Conservation (phyloP, 1,139 yeast species). For the Nakaseomyces bracarensis region DNA sequence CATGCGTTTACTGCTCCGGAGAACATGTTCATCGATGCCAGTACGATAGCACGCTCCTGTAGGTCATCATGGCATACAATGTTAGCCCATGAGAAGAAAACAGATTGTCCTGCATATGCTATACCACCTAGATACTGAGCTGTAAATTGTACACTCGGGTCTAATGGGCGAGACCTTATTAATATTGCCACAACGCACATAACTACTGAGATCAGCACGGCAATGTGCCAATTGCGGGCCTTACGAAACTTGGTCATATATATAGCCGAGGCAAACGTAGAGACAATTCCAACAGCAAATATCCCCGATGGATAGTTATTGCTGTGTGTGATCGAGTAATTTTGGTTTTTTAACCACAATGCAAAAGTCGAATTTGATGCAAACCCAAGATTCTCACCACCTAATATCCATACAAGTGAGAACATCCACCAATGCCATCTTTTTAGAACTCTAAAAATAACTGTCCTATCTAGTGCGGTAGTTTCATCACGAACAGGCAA, state of each 20-base stretch:
- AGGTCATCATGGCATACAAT: slow-evolving; percentile 45
- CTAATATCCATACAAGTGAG: slow-evolving; percentile 47
- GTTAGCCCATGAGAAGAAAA: slow-evolving; percentile 55
- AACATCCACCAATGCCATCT: slow-evolving; percentile 56
- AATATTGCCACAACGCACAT: slow-evolving; percentile 42
- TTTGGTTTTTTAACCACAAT: slow-evolving; percentile 40
- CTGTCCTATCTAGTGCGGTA: slow-evolving; percentile 38
- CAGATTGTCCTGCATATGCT: slow-evolving; percentile 50
- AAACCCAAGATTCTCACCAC: slow-evolving; percentile 54
- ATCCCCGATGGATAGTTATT: slow-evolving; percentile 54
- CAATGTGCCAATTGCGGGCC: slow-evolving; percentile 48
- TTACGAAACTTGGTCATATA: slow-evolving; percentile 38
- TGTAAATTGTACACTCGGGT: slow-evolving; percentile 37
- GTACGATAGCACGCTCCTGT: slow-evolving; percentile 49
- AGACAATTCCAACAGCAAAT: slow-evolving; percentile 44
- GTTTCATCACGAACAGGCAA: slow-evolving; percentile 35
- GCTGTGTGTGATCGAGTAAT: slow-evolving; percentile 40
- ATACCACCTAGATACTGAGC: slow-evolving; percentile 50
- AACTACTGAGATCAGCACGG: slow-evolving; percentile 36
- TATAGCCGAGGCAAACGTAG: slow-evolving; percentile 41
- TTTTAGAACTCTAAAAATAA: slow-evolving; percentile 42
- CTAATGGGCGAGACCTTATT: slow-evolving; percentile 35
- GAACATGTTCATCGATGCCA: slow-evolving; percentile 59
- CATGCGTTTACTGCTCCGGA: slow-evolving; percentile 55
- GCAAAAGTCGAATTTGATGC: slow-evolving; percentile 47